A percentile compares a stretch with the other conserved stretches of the same genome.
Conservation (phyloP, 2,329 filamentous ascomycete genomes). For the Diplodia intermedia region DNA sequence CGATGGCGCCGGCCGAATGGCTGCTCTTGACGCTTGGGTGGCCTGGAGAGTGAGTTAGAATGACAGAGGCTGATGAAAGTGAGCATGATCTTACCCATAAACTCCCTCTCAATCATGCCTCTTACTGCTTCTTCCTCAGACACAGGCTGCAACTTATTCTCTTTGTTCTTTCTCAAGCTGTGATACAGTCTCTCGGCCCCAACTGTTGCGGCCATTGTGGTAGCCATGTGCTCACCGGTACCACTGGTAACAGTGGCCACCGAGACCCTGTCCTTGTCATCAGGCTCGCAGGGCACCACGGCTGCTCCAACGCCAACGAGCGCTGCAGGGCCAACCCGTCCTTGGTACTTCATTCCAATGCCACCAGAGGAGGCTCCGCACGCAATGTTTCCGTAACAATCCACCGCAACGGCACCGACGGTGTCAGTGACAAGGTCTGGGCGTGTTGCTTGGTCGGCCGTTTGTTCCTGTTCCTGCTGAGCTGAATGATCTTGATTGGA, state of each 20-base stretch:
- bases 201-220: slow-evolving; percentile 85
- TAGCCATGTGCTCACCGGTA: slow-evolving; percentile 97
- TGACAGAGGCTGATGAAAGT: background rate
- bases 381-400: slow-evolving; percentile 83
- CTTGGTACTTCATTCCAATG: slow-evolving; percentile 97
- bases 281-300: slow-evolving; percentile 77
- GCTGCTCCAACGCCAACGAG: slow-evolving; percentile 90
- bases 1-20: slow-evolving; percentile 84
- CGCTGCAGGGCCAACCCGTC: slow-evolving; percentile 89
- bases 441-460: background rate
- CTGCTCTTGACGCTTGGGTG: slow-evolving; percentile 85
- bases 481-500: background rate
- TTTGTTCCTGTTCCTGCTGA: background rate
- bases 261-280: slow-evolving; percentile 71
- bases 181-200: slow-evolving; percentile 87
- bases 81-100: slow-evolving; percentile 68
- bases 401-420: slow-evolving; percentile 93
- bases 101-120: slow-evolving; percentile 84
- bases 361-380: slow-evolving; percentile 95
- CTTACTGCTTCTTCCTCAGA: slow-evolving; percentile 80
- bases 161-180: slow-evolving; percentile 65
- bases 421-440: slow-evolving; percentile 84
- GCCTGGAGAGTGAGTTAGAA: slow-evolving; percentile 44
- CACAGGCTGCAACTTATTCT: slow-evolving; percentile 66
- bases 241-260: slow-evolving; percentile 91